A percentile compares a stretch with the other conserved stretches of the same genome.
phyloP scores from a whole-genome alignment of 2,329 filamentous ascomycete genomes.

The Hypocrella siamensis region DNA sequence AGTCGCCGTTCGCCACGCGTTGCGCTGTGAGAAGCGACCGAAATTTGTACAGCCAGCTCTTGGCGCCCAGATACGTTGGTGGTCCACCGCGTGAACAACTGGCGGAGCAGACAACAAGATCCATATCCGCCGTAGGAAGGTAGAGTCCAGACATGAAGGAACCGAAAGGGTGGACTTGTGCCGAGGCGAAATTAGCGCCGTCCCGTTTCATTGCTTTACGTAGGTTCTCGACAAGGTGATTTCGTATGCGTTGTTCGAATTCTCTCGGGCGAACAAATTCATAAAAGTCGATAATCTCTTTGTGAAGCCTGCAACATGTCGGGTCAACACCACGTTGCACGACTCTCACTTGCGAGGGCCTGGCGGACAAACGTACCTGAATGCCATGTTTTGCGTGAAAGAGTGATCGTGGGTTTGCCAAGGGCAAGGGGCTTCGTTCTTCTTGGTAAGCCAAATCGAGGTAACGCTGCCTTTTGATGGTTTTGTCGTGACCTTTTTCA shows the following conservation, averaged over 20 bases:
- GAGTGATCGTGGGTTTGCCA: slow-evolving; percentile 47
- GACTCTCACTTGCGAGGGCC: not conserved
- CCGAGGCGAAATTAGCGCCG: slow-evolving; percentile 35
- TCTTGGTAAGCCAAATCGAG: slow-evolving; percentile 32
- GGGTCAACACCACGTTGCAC: too few species aligned
- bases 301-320: slow-evolving; percentile 66
- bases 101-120: slow-evolving; percentile 61
- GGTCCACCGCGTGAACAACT: slow-evolving; percentile 39
- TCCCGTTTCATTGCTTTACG: slow-evolving; percentile 38
- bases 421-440: slow-evolving; percentile 34
- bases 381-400: slow-evolving; percentile 32
- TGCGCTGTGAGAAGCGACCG: slow-evolving; percentile 38
- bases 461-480: slow-evolving; percentile 33
- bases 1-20: slow-evolving; percentile 38
- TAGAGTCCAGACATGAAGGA: slow-evolving; percentile 77
- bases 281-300: slow-evolving; percentile 82
- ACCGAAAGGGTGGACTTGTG: slow-evolving; percentile 65
- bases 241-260: slow-evolving; percentile 64
- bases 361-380: slow-evolving; percentile 31
- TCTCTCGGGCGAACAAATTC: slow-evolving; percentile 62
- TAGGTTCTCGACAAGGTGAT: slow-evolving; percentile 56
- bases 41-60: slow-evolving; percentile 46
- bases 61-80: slow-evolving; percentile 30
- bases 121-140: slow-evolving; percentile 71
- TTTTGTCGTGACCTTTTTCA: slow-evolving; percentile 35